Percentiles rank a stretch among this genome's conserved stretches.
Evolutionary conservation across 73 alveolate species (phyloP).

Genomic region (Blepharisma stoltei): DNA sequence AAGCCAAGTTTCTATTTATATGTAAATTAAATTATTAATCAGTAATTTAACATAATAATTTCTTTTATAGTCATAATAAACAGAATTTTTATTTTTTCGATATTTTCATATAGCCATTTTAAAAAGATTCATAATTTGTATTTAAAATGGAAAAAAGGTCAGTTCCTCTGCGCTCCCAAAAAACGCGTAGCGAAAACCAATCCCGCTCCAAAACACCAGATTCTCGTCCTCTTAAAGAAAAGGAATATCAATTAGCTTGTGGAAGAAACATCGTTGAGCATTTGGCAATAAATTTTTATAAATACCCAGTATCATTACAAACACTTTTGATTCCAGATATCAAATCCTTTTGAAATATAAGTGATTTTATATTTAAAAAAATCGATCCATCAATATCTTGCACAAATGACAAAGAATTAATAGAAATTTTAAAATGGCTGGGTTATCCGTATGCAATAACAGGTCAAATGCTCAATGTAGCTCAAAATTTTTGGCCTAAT

Average conservation of each 20-base stretch:
- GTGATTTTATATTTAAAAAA: not conserved
- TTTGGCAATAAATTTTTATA: not conserved
- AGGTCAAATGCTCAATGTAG: not conserved
- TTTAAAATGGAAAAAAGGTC: too few relatives aligned
- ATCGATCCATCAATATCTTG: not conserved
- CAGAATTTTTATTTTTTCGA: too few relatives aligned
- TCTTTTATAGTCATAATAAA: too few relatives aligned
- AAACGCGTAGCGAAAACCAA: too few relatives aligned
- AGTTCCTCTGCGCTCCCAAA: too few relatives aligned
- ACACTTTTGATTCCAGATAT: not conserved
- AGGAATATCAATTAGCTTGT: not conserved
- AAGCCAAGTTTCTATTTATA: too few relatives aligned
- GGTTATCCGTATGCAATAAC: not conserved
- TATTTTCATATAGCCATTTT: too few relatives aligned
- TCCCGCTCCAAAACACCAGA: not conserved
- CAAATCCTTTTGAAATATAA: not conserved
- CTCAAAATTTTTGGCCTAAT: constrained; percentile 8
- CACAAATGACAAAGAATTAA: constrained; percentile 9
- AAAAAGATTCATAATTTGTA: too few relatives aligned
- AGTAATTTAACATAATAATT: too few relatives aligned
- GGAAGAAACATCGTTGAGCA: not conserved
- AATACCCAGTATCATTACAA: not conserved
- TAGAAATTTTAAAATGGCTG: constrained; percentile 6
- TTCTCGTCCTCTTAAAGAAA: constrained; percentile 22
- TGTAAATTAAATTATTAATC: too few relatives aligned